Conservation (phyloP, 805 yeast species). For the Millerozyma miso region DNA sequence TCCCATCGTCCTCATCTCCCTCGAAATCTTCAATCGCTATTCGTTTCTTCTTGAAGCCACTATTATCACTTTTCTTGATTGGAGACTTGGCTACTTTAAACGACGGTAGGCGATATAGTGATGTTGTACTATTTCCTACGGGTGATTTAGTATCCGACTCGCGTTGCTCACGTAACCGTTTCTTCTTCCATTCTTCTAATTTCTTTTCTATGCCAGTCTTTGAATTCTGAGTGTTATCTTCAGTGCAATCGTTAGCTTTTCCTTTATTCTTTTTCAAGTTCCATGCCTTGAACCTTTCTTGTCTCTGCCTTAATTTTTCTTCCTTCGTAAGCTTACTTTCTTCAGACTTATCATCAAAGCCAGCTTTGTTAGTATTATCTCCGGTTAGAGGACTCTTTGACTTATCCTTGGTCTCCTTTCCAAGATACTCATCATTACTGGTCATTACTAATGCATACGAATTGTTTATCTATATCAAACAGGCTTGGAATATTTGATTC, state of each 20-base stretch:
- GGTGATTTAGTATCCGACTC: background rate
- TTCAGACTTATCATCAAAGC: slow-evolving; percentile 4
- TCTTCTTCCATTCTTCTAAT: slow-evolving; percentile 52
- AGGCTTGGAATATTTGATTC: background rate
- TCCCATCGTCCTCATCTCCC: slow-evolving; percentile 11
- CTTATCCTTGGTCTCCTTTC: slow-evolving; percentile 1
- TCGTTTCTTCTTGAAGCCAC: slow-evolving; percentile 6
- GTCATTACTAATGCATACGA: background rate
- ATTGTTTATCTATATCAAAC: background rate
- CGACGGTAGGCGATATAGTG: background rate
- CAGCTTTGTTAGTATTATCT: slow-evolving; percentile 12
- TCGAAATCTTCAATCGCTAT: slow-evolving; percentile 12
- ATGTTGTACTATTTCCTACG: background rate
- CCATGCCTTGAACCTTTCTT: slow-evolving; percentile 58
- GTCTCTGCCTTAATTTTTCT: slow-evolving; percentile 39
- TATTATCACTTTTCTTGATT: slow-evolving; percentile 1
- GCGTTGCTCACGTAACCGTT: slow-evolving; percentile 11
- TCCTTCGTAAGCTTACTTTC: slow-evolving; percentile 14
- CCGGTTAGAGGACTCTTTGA: slow-evolving; percentile 1
- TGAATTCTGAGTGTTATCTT: background rate
- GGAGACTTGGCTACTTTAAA: background rate
- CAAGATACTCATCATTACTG: slow-evolving; percentile 1
- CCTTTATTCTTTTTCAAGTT: slow-evolving; percentile 47
- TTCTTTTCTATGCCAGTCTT: slow-evolving; percentile 26
- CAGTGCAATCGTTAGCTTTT: slow-evolving; percentile 7